Evolutionary conservation across 1,284 basidiomycete genomes (phyloP).

Genomic region (Cutaneotrichosporon sp.): DNA sequence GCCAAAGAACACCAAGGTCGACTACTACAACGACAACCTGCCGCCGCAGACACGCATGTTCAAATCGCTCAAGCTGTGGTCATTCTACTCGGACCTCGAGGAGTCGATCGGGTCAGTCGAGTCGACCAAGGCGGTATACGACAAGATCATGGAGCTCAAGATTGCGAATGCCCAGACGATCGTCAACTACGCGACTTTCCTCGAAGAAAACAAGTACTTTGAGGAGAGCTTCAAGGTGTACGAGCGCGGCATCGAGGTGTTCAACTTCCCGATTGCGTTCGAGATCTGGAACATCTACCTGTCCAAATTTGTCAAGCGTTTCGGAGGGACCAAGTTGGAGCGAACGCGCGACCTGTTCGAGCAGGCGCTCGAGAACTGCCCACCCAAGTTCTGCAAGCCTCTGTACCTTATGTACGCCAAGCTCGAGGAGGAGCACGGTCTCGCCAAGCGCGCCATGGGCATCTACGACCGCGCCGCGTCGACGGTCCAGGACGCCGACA

Average conservation of each 20-base stretch:
- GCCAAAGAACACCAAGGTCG: slow-evolving; percentile 85
- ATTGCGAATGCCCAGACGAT: slow-evolving; percentile 99
- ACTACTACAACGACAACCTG: slow-evolving; percentile 89
- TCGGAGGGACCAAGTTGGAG: slow-evolving; percentile 91
- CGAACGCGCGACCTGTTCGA: slow-evolving; percentile 95
- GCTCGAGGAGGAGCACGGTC: slow-evolving; percentile 89
- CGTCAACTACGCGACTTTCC: slow-evolving; percentile 93
- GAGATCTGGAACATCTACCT: slow-evolving; percentile 99
- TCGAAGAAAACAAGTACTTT: slow-evolving; percentile 97
- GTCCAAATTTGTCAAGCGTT: slow-evolving; percentile 94
- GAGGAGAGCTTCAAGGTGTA: slow-evolving; percentile 99
- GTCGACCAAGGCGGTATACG: slow-evolving; percentile 87
- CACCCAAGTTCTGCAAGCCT: slow-evolving; percentile 89
- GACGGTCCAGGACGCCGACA: slow-evolving; percentile 82
- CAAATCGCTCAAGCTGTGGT: slow-evolving; percentile 98
- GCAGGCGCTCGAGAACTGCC: slow-evolving; percentile 95
- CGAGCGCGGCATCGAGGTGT: slow-evolving; percentile 94
- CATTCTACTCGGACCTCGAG: slow-evolving; percentile 95
- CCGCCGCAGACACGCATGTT: slow-evolving; percentile 87
- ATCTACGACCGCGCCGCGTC: slow-evolving; percentile 91
- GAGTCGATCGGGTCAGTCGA: slow-evolving; percentile 95
- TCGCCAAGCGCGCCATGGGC: slow-evolving; percentile 93
- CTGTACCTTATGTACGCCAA: slow-evolving; percentile 94
- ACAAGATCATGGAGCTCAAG: slow-evolving; percentile 93
- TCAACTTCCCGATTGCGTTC: slow-evolving; percentile 96